Percentiles rank a stretch among this genome's conserved stretches.
Evolutionary conservation across 2,329 filamentous ascomycete species (phyloP).

Genomic region (Coccinonectria pachysandricola): DNA sequence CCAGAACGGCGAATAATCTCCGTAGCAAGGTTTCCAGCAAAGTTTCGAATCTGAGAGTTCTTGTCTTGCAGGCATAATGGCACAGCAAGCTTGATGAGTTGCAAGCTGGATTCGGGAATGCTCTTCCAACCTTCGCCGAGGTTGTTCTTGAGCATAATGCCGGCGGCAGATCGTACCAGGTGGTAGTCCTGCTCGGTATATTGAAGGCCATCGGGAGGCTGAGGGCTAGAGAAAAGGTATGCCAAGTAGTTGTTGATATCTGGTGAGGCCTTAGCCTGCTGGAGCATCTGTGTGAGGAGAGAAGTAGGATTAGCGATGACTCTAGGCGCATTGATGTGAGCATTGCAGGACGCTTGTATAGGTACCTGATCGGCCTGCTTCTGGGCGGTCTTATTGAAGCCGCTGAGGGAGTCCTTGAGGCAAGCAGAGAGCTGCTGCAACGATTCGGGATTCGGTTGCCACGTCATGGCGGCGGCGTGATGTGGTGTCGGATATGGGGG

Average conservation of each 20-base stretch:
- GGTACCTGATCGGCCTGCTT: slow-evolving; percentile 85
- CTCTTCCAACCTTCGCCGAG: slow-evolving; percentile 65
- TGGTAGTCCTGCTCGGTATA: slow-evolving; percentile 54
- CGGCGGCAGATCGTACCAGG: slow-evolving; percentile 74
- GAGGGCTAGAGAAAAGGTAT: slow-evolving; percentile 70
- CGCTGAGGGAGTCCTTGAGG: slow-evolving; percentile 85
- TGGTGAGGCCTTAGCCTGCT: slow-evolving; percentile 75
- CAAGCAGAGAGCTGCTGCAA: slow-evolving; percentile 81
- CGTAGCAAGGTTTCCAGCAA: slow-evolving; percentile 87
- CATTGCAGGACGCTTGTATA: too few relatives aligned
- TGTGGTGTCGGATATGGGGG: slow-evolving; percentile 7
- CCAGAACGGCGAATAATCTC: slow-evolving; percentile 80
- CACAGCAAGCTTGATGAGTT: slow-evolving; percentile 70
- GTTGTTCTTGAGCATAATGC: slow-evolving; percentile 94
- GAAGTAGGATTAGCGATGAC: too few relatives aligned
- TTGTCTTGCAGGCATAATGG: slow-evolving; percentile 72
- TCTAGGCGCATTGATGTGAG: too few relatives aligned
- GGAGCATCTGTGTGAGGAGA: slow-evolving; percentile 78
- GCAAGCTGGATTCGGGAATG: slow-evolving; percentile 62
- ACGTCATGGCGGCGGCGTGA: slow-evolving; percentile 56
- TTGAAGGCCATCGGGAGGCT: slow-evolving; percentile 49
- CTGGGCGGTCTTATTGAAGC: slow-evolving; percentile 66
- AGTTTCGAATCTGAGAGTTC: slow-evolving; percentile 73
- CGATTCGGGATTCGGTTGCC: slow-evolving; percentile 83
- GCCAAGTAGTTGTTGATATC: slow-evolving; percentile 97